These are phyloP conservation scores for Paracorniculantispora psalliotae DNA, from an alignment of 2,329 filamentous ascomycete genomes.

Conservation along the genomic window DNA sequence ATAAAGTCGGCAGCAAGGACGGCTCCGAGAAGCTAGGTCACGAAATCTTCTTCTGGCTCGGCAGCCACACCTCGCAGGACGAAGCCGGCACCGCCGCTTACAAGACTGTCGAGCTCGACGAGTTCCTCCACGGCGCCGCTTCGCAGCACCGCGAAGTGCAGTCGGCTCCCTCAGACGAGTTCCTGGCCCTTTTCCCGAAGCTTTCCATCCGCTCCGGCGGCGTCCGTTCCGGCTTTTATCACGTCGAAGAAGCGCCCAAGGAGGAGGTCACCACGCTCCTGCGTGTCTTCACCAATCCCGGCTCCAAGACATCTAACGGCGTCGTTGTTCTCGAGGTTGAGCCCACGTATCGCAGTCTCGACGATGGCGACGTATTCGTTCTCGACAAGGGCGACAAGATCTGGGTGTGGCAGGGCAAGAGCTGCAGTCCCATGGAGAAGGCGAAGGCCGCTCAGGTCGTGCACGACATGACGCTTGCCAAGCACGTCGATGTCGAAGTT, in stretches of 20 bases:
- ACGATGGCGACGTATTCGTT: slow-evolving; percentile 62
- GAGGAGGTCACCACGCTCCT: slow-evolving; percentile 48
- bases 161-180: slow-evolving; percentile 52
- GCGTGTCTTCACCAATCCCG: slow-evolving; percentile 58
- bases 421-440: slow-evolving; percentile 64
- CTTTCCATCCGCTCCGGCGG: slow-evolving; percentile 58
- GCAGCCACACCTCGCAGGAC: slow-evolving; percentile 60
- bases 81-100: slow-evolving; percentile 65
- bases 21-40: slow-evolving; percentile 46
- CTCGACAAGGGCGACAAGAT: slow-evolving; percentile 60
- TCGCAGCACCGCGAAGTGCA: slow-evolving; percentile 63
- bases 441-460: slow-evolving; percentile 63
- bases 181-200: slow-evolving; percentile 55
- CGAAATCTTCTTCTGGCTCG: slow-evolving; percentile 68
- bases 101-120: slow-evolving; percentile 66
- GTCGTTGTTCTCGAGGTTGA: slow-evolving; percentile 61
- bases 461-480: slow-evolving; percentile 58
- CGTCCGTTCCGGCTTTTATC: slow-evolving; percentile 56
- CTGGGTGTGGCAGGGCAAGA: slow-evolving; percentile 64
- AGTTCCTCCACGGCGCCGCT: slow-evolving; percentile 57
- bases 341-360: slow-evolving; percentile 55
- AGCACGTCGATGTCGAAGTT: slow-evolving; percentile 61
- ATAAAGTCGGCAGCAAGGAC: slow-evolving; percentile 44
- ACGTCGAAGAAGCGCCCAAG: slow-evolving; percentile 47
- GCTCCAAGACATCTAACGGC: slow-evolving; percentile 35